These are phyloP conservation scores for Rhodotorula sp. DNA, from an alignment of 1,284 basidiomycete species.

Conservation along the genomic window DNA sequence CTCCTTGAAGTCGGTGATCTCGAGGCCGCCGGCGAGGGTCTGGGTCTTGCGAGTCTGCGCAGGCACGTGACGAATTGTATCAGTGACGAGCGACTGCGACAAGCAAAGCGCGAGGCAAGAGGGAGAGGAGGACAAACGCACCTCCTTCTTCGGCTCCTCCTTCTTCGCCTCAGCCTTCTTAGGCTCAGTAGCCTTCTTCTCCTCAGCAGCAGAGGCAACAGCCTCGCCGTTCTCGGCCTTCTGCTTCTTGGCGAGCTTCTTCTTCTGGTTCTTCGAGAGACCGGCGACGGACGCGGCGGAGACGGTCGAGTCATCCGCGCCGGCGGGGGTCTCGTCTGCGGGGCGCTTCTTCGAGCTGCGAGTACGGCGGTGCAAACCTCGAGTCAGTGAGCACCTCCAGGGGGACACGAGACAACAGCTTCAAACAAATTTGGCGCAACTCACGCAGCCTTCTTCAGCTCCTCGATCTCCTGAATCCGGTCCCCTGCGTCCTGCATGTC, in stretches of 20 bases:
- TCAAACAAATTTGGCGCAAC: too few relatives aligned
- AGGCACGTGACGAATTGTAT: too few relatives aligned
- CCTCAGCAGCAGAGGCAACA: constrained; percentile 55
- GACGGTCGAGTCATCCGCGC: constrained; percentile 32
- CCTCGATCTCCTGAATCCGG: constrained; percentile 60
- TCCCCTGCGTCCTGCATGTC: constrained; percentile 47
- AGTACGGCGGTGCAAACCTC: too few relatives aligned
- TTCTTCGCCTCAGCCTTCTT: constrained; percentile 36
- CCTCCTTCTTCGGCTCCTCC: constrained; percentile 19
- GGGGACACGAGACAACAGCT: too few relatives aligned
- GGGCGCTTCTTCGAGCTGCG: constrained; percentile 39
- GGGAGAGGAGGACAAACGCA: background rate
- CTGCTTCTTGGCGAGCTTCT: constrained; percentile 69
- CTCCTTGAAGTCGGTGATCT: constrained; percentile 71
- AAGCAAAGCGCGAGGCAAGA: background rate
- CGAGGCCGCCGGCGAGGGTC: constrained; percentile 68
- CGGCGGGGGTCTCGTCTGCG: constrained; percentile 29
- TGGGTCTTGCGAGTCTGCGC: constrained; percentile 45
- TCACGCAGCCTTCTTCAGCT: constrained; percentile 45
- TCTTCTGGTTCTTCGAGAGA: constrained; percentile 58
- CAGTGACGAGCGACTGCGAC: background rate
- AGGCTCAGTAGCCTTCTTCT: constrained; percentile 42
- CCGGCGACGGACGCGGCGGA: constrained; percentile 26
- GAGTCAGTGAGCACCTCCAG: too few relatives aligned
- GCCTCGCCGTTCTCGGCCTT: constrained; percentile 60